phyloP scores from a whole-genome alignment of 345 rosid genomes.

The Brassica nigra region DNA sequence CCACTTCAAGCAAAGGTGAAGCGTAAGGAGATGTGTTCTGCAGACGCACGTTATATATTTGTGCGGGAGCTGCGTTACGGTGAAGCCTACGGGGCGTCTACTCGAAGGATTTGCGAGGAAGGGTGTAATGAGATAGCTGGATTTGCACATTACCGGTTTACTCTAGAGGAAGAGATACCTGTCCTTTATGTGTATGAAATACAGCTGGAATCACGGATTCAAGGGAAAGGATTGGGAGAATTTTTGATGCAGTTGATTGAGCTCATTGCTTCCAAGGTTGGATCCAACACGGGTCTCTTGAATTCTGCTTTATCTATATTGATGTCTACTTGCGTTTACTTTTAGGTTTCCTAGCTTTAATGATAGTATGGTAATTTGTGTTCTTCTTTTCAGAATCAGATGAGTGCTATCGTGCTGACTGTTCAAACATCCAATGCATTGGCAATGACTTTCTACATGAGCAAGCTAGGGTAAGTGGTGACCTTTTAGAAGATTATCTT shows the following conservation, averaged over 20 bases:
- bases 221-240: slow-evolving; percentile 78
- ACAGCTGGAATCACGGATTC: slow-evolving; percentile 70
- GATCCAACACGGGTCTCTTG: not conserved
- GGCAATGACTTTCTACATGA: slow-evolving; percentile 81
- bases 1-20: slow-evolving; percentile 71
- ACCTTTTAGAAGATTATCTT: slow-evolving; percentile 18
- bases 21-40: slow-evolving; percentile 75
- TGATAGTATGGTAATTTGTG: slow-evolving; percentile 9
- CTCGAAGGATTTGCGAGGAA: slow-evolving; percentile 12
- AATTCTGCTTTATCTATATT: not conserved
- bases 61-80: slow-evolving; percentile 43
- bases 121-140: slow-evolving; percentile 51
- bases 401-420: slow-evolving; percentile 81
- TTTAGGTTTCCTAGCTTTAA: slow-evolving; percentile 3
- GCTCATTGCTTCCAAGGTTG: slow-evolving; percentile 84
- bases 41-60: slow-evolving; percentile 71
- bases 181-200: slow-evolving; percentile 87
- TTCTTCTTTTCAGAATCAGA: slow-evolving; percentile 52
- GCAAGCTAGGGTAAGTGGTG: slow-evolving; percentile 70
- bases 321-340: not conserved
- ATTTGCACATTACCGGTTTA: slow-evolving; percentile 77
- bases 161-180: slow-evolving; percentile 78
- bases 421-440: slow-evolving; percentile 72
- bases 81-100: slow-evolving; percentile 32
- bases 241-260: slow-evolving; percentile 82